phyloP scores from a whole-genome alignment of 2,329 filamentous ascomycete species.

The Cladophialophora psammophila region DNA sequence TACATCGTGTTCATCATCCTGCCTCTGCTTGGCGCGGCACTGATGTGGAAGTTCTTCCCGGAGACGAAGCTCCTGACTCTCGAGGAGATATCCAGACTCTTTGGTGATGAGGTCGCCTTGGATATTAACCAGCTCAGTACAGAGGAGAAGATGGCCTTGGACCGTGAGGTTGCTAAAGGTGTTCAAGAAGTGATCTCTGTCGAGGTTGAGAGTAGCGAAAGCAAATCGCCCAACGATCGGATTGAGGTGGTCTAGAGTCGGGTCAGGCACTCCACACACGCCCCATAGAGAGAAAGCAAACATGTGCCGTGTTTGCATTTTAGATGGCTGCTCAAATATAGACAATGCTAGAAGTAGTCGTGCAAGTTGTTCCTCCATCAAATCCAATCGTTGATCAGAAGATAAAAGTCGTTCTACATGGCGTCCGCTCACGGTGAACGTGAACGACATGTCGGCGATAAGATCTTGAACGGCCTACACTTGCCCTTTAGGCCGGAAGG shows the following conservation, averaged over 20 bases:
- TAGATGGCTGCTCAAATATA: neutral
- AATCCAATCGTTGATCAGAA: neutral
- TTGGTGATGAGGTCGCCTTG: constrained; percentile 43
- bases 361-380: neutral
- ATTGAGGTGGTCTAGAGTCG: neutral
- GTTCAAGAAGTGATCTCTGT: neutral
- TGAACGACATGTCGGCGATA: neutral
- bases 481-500: neutral
- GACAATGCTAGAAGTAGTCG: neutral
- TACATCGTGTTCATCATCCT: constrained; percentile 24
- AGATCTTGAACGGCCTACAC: neutral
- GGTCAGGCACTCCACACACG: neutral
- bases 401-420: neutral
- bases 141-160: constrained; percentile 1
- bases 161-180: neutral
- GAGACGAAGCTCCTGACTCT: constrained; percentile 46
- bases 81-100: constrained; percentile 45
- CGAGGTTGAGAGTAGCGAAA: neutral
- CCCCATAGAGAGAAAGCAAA: neutral
- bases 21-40: constrained; percentile 1
- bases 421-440: neutral
- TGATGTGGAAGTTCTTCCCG: constrained; percentile 36
- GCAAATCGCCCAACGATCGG: neutral
- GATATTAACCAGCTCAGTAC: constrained; percentile 28
- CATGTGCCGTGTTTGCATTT: neutral